Evolutionary conservation across 2,329 filamentous ascomycete genomes (phyloP).

Genomic region (Sporothrix schenckii): DNA sequence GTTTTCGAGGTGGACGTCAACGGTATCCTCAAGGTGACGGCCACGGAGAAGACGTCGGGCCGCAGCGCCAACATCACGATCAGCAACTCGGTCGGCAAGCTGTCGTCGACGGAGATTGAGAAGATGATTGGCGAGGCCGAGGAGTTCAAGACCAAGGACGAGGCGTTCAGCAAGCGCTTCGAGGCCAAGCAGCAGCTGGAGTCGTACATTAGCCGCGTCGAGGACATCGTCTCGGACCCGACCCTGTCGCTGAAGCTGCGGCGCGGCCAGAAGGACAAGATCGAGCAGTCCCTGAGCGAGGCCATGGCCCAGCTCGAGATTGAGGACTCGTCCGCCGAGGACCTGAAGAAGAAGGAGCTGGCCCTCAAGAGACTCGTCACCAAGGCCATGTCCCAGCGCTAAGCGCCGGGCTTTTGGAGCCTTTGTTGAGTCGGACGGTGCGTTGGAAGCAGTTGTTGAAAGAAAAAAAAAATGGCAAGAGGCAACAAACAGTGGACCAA

Average conservation of each 20-base stretch:
- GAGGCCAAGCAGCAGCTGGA: constrained; percentile 99
- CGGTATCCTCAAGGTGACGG: constrained; percentile 99
- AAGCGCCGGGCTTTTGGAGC: constrained; percentile 42
- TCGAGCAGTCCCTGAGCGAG: constrained; percentile 93
- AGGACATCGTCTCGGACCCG: constrained; percentile 98
- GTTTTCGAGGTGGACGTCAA: constrained; percentile 99
- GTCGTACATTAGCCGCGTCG: constrained; percentile 96
- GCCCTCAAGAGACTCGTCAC: constrained; percentile 96
- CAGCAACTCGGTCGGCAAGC: constrained; percentile 98
- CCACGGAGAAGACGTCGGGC: constrained; percentile 97
- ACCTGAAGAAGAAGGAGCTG: constrained; percentile 99
- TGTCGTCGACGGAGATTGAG: constrained; percentile 92
- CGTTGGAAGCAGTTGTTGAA: background rate
- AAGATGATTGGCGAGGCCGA: constrained; percentile 96
- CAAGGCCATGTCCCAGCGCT: constrained; percentile 95
- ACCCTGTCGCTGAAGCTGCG: constrained; percentile 96
- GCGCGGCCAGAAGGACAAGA: constrained; percentile 99
- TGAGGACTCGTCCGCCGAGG: constrained; percentile 86
- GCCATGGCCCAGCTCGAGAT: constrained; percentile 98
- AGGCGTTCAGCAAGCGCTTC: constrained; percentile 99
- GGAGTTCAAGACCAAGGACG: constrained; percentile 98
- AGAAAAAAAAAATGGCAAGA: constrained; percentile 24
- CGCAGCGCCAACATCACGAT: constrained; percentile 99
- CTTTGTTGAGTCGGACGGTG: constrained; percentile 39
- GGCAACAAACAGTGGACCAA: background rate